These are phyloP conservation scores for Ascochyta viciae-villosae DNA, from an alignment of 2,329 filamentous ascomycete species.

Conservation along the genomic window DNA sequence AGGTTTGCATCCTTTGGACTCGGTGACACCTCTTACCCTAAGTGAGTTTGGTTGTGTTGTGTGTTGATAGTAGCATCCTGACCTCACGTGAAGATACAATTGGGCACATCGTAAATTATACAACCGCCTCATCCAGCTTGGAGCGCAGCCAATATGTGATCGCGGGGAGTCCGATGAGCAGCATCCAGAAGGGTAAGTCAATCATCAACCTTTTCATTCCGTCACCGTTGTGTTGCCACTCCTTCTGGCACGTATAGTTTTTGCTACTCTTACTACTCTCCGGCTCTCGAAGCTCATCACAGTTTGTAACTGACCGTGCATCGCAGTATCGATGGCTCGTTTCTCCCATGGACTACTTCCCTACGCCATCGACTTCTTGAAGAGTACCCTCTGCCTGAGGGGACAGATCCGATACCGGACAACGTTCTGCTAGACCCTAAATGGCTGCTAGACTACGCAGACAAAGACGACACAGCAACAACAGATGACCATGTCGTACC, in stretches of 20 bases:
- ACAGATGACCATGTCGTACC: not conserved
- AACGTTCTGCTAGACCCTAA: conserved; percentile 78
- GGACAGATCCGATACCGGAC: conserved; percentile 73
- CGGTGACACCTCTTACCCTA: conserved; percentile 92
- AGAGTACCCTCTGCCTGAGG: conserved; percentile 72
- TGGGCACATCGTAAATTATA: conserved; percentile 89
- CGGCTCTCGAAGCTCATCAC: not conserved
- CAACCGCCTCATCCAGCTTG: conserved; percentile 82
- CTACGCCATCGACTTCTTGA: conserved; percentile 72
- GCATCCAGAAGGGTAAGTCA: conserved; percentile 84
- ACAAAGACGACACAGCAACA: conserved; percentile 20
- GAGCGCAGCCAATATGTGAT: conserved; percentile 76
- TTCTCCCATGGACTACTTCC: conserved; percentile 76
- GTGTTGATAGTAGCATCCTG: conserved; percentile 6
- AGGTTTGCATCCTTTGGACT: conserved; percentile 87
- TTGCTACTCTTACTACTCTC: not conserved
- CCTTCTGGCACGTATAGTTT: not conserved
- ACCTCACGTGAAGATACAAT: conserved; percentile 71
- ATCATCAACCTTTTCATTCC: not conserved
- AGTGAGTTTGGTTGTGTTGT: conserved; percentile 61
- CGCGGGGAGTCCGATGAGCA: conserved; percentile 91
- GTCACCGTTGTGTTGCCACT: not conserved
- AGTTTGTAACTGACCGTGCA: not conserved
- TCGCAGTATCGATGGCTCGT: conserved; percentile 77
- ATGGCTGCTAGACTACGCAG: conserved; percentile 63